Evolutionary conservation across 228 moss, liverwort and hornwort species (phyloP), one percentile per base, ranked within the genome.

Genomic region (Sphagnum magellanicum): DNA sequence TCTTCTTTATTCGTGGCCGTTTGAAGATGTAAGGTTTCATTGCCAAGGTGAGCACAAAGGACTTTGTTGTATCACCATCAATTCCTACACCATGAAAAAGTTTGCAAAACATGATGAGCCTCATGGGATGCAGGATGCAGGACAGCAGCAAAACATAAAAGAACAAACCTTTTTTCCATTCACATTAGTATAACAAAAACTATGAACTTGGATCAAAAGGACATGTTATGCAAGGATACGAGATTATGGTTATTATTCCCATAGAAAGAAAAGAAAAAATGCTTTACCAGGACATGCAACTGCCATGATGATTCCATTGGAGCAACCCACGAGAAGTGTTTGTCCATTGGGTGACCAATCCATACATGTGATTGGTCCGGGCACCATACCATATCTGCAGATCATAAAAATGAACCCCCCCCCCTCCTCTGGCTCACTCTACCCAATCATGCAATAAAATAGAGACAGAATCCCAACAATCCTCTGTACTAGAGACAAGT

Each of bases 271-370:
- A 50, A 4, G 48, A 67, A 47, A 13, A 70, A 17, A 63, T 49
- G 59, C 10, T 61, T 75, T 83, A 92, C 97, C 83, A 77, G 93
- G 97, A 64, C 90, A 83, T 74, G 78, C 70, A 68, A 93, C 76
- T 82, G 91, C 85, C 66, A 88, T 81, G 60, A 98, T 85, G 4
- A 82, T 70, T 70, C 97, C 97, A 71, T 93, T 87, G 15, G 85
- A 86, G 80, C 97, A 98, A 51, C 87, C 97, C 46, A 93, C 85
- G 8, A 98, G 82, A 61, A 98, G 75, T 68, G 60, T 49, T 70
- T 90, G 80, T 52, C 91, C 90, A 74, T 74, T 79, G 61, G 82
- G 82, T 72, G 97, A 89, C 97, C 93, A 98, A 69, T 93, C 93
- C 59, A 91, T 87, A 78, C 91, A 91, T 52, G 88, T 91, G 60